Conservation (phyloP, 352 stramenopile genomes). For the Pythium aristosporum region DNA sequence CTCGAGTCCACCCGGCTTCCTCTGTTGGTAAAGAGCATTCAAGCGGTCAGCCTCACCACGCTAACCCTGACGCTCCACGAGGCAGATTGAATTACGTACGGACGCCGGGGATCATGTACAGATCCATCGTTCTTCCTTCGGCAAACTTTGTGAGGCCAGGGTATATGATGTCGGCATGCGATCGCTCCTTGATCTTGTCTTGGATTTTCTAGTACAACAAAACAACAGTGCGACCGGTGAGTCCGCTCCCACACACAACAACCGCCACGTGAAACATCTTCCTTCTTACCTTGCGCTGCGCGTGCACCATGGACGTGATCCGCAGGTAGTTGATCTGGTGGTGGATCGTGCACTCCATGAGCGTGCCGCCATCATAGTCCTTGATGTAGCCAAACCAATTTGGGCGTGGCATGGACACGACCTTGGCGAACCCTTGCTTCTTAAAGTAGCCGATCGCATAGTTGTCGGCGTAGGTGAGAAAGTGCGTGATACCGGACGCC, state of each 20-base stretch:
- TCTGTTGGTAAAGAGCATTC: conserved; percentile 32
- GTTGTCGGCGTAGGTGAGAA: conserved; percentile 99
- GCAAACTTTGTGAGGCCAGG: conserved; percentile 68
- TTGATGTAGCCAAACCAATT: conserved; percentile 99
- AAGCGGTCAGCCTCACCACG: not conserved
- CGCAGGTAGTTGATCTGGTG: conserved; percentile 96
- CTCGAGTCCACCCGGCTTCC: conserved; percentile 84
- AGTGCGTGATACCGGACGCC: conserved; percentile 89
- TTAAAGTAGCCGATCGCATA: conserved; percentile 99
- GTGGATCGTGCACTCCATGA: conserved; percentile 99
- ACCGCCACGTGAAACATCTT: not conserved
- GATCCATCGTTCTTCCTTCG: conserved; percentile 80
- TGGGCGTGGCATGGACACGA: conserved; percentile 76
- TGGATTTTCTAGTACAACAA: conserved; percentile 58
- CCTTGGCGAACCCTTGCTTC: conserved; percentile 95
- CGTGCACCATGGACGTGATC: conserved; percentile 93
- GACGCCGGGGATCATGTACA: conserved; percentile 85
- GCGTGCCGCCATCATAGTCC: conserved; percentile 98
- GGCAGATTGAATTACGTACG: conserved; percentile 49
- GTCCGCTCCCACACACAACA: not conserved
- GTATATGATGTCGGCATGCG: conserved; percentile 72
- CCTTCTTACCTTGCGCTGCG: conserved; percentile 89
- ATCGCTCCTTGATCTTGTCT: conserved; percentile 81
- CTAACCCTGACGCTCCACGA: not conserved
- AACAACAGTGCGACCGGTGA: not conserved